Evolutionary conservation across 352 stramenopile species (phyloP), one percentile per base, ranked within the genome.

Genomic region (Discostella stelligera): DNA sequence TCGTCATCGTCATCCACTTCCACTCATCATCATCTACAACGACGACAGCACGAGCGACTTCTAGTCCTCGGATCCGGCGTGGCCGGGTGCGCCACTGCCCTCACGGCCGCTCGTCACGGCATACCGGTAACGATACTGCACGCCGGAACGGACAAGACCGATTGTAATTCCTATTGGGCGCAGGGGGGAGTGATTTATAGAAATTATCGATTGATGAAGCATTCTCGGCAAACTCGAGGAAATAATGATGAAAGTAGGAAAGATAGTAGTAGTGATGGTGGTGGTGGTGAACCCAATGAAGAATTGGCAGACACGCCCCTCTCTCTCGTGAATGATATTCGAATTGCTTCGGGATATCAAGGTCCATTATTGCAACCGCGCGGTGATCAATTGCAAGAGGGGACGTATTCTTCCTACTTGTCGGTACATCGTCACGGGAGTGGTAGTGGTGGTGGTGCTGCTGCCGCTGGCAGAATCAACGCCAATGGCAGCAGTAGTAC

Each of bases 141-240:
- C 78, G 87, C 87, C 11, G 87, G 87, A 13, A 66, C 30, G 49
- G 16, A 79, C 11, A 56, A 71, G 7, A 61, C 68, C 1, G 91
- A 98, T 82, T 97, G 95, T 80, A 97, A 97, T 67, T 97, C 93
- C 1, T 98, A 95, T 73, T 98, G 95, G 87, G 96, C 96, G 3
- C 96, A 98, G 76, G 96, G 96, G 25, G 96, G 96, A 4, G 97
- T 98, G 72, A 98, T 98, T 67, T 98, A 98, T 88, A 48, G 82
- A 16, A 90, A 91, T 62, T 88, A 89, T 65, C 58, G 54, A 32
- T 55, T 80, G 63, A 39, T 18, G 56, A 21, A 61, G 4, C 27
- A 44, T 10, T 20, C 30, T 44, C 37, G 18, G 18, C 39, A 37
- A 32, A 21, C n/a, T 9, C 30, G 30, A 20, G 18, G 50, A 16